Conservation (phyloP, 1,139 yeast species). For the Candida sojae region DNA sequence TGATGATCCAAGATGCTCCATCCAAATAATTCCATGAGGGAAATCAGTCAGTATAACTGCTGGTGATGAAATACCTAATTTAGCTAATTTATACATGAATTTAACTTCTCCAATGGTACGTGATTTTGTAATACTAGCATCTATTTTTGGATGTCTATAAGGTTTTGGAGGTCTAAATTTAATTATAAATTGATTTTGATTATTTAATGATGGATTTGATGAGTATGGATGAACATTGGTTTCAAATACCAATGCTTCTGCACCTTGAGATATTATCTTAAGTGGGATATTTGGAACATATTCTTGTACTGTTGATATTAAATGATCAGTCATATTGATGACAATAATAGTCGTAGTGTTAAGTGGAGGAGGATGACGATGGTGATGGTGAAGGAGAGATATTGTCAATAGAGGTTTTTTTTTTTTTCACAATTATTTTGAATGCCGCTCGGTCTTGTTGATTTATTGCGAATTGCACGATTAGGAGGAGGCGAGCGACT, state of each 20-base stretch:
- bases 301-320: slow-evolving; percentile 40
- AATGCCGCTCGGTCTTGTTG: background rate
- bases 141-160: slow-evolving; percentile 85
- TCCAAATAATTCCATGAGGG: slow-evolving; percentile 82
- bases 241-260: slow-evolving; percentile 83
- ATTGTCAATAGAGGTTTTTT: background rate
- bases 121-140: slow-evolving; percentile 70
- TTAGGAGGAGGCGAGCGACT: background rate
- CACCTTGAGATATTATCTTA: slow-evolving; percentile 81
- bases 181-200: slow-evolving; percentile 51
- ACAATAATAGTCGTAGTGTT: background rate
- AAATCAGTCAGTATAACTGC: slow-evolving; percentile 70
- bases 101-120: slow-evolving; percentile 87
- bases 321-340: slow-evolving; percentile 41
- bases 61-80: slow-evolving; percentile 67
- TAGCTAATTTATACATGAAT: slow-evolving; percentile 61
- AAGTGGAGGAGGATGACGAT: too few species aligned
- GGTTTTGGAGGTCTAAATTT: slow-evolving; percentile 89
- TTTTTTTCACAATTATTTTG: background rate
- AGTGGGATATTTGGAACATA: slow-evolving; percentile 52
- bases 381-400: background rate
- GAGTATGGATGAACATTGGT: slow-evolving; percentile 71
- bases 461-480: background rate
- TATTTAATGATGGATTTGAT: slow-evolving; percentile 26
- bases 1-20: slow-evolving; percentile 68